Evolutionary conservation across 208 protist species (phyloP), one percentile per base, ranked within the genome.

Genomic region (Trypanosoma cruzi): DNA sequence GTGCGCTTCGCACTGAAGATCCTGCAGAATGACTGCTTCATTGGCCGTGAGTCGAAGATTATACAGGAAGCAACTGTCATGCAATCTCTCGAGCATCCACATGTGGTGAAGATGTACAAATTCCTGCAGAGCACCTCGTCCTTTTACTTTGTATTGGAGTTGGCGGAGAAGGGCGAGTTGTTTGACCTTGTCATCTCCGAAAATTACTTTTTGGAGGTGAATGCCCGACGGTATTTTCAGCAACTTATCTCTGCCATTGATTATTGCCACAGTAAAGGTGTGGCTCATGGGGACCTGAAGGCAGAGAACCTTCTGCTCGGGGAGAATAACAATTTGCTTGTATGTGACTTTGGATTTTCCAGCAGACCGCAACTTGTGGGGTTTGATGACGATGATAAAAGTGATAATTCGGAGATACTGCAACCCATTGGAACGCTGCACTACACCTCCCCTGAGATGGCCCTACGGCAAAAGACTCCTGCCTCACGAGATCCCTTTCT

Each of bases 221-320:
- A 86, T 34, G 92, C 93, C 0, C 84, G 95, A 10, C 55, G 81
- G 36, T 98, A 97, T 68, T 98, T 98, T 69, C 94, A 97, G 75
- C 93, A 98, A 80, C 85, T 99, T 44, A 94, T 99, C 42, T 88
- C 81, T 26, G 97, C 93, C 55, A 88, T 99, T 40, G 83, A 94
- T 64, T 98, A 99, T 83, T 98, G 95, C 69, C 96, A 98, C 78
- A 73, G 85, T 48, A 85, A 96, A 34, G 84, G 85, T 50, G 84
- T 97, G 59, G 91, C 82, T 0, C 92, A 97, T 65, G 79, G 85
- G 46, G 96, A 97, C 71, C 78, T 97, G 16, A 97, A 97, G 77
- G 89, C 93, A 24, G 90, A 97, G 69, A 97, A 97, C 59, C 79
- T 97, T 14, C 79, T 97, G 13, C 67, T 97, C 10, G 75, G 76